Base-by-base conservation (phyloP, 352 stramenopile genomes). In the Thalassiosira livingstoniorum region DNA sequence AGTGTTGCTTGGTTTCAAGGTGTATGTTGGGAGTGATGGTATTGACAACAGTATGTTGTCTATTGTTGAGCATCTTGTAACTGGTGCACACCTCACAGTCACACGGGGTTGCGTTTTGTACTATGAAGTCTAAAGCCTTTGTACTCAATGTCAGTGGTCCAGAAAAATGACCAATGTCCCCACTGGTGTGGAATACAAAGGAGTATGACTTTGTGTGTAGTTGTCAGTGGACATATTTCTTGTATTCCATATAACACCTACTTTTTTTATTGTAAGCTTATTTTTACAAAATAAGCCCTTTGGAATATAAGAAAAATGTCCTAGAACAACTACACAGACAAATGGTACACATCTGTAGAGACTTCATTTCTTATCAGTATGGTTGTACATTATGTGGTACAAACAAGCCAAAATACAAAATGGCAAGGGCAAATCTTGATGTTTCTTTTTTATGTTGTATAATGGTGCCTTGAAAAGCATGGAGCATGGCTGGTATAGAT, bases 361-460 rank as follows among this genome's bases (percentile, higher is more conserved):
- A 23, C 76, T 4, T 42, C 39, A 23, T 66, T 51, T n/a, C 25
- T 67, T 43, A 77, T 31, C 66, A 61, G 4, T 76, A 73, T 73
- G 35, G 55, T 25, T 82, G 75, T 64, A 43, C 10, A 25, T 42
- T 83, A 0, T 67, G 72, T 83, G 75, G 75, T 39, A 83, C 67
- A 5, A 74, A 57, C 35, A 27, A 29, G 3, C 61, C 61, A 69
- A 69, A 34, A 21, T 34, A 69, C 21, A 69, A 69, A 27, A 55
- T 37, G 13, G 11, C 35, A 54, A 18, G 37, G n/a, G 3, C 31
- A 37, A 39, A 57, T 21, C 5, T 57, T 21, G 61, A 69, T 69
- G 61, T 57, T 18, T 39, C 34, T 31, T 69, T 69, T 35, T n/a
- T 31, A 69, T 74, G 35, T 47, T 83, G 15, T 83, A 66, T 23